A percentile compares a stretch with the other conserved stretches of the same genome.
These are phyloP conservation scores for Fusarium duplospermum DNA, from an alignment of 2,329 filamentous ascomycete species.

Conservation along the genomic window DNA sequence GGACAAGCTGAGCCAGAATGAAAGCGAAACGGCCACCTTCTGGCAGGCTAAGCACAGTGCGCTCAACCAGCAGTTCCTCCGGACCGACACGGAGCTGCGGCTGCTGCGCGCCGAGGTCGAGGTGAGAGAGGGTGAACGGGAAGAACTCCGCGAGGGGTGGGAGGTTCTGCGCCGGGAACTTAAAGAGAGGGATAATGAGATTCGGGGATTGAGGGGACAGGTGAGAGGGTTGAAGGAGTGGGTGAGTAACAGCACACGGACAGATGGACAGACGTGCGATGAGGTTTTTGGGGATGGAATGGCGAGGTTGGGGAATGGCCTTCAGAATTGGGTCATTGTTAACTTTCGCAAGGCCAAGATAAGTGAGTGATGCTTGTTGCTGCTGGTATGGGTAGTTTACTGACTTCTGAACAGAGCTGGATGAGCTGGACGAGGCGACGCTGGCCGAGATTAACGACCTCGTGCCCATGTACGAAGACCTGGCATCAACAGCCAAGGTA, in stretches of 20 bases:
- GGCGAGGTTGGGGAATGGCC: slow-evolving; percentile 70
- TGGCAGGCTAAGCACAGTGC: slow-evolving; percentile 68
- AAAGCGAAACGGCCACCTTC: slow-evolving; percentile 66
- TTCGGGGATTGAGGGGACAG: slow-evolving; percentile 66
- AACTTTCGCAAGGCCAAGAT: slow-evolving; percentile 74
- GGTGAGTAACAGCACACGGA: slow-evolving; percentile 74
- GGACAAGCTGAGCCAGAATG: slow-evolving; percentile 63
- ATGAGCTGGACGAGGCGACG: slow-evolving; percentile 54
- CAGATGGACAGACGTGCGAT: slow-evolving; percentile 72
- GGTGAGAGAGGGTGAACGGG: slow-evolving; percentile 58
- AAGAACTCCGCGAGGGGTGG: slow-evolving; percentile 63
- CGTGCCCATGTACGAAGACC: slow-evolving; percentile 69
- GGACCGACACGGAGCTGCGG: slow-evolving; percentile 64
- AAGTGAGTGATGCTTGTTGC: slow-evolving; percentile 49
- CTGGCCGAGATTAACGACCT: slow-evolving; percentile 58
- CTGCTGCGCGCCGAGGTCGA: slow-evolving; percentile 63
- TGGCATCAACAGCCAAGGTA: slow-evolving; percentile 67
- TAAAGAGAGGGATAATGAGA: slow-evolving; percentile 66
- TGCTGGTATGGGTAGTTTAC: not conserved
- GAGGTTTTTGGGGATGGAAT: slow-evolving; percentile 74
- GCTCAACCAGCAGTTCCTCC: slow-evolving; percentile 64
- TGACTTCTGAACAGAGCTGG: slow-evolving; percentile 54
- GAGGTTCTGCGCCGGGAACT: slow-evolving; percentile 60
- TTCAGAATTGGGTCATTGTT: slow-evolving; percentile 80
- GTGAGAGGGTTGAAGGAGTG: slow-evolving; percentile 77